A percentile compares a stretch with the other conserved stretches of the same genome.
These are phyloP conservation scores for Trichoderma sp. DNA, from an alignment of 2,329 filamentous ascomycete genomes.

Conservation along the genomic window DNA sequence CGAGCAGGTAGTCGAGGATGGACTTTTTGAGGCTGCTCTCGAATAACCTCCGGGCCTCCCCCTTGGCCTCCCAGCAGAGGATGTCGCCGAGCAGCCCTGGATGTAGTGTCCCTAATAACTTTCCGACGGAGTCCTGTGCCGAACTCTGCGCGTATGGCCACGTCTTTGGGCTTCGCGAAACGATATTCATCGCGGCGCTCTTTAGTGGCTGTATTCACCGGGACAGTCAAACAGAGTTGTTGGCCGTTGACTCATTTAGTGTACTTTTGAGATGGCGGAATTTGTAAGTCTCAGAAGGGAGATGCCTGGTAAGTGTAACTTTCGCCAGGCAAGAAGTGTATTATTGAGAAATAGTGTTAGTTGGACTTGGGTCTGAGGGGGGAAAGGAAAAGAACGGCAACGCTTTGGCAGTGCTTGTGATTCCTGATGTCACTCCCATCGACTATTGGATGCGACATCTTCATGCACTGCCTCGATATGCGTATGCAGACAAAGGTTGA, in stretches of 20 bases:
- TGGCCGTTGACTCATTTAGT: neutral
- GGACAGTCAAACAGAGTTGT: neutral
- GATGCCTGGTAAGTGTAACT: neutral
- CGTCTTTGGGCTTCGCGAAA: neutral
- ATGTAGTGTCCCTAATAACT: neutral
- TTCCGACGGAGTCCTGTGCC: neutral
- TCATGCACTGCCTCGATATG: neutral
- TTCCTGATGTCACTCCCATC: neutral
- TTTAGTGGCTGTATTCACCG: neutral
- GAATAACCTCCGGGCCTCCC: neutral
- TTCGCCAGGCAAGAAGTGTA: neutral
- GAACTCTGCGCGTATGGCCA: neutral
- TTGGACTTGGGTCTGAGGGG: neutral
- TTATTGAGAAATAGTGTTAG: neutral
- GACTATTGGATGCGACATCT: neutral
- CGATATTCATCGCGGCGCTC: neutral
- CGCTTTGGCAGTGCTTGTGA: neutral
- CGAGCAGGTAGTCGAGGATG: neutral
- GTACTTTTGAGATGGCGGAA: neutral
- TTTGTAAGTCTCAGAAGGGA: neutral
- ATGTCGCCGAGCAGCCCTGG: neutral
- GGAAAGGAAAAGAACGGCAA: neutral
- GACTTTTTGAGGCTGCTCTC: neutral
- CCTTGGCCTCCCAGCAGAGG: conserved; percentile 5
- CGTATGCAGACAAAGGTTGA: neutral